Evolutionary conservation across 768 basidiomycete species (phyloP).

Genomic region (Dioszegia aurantiaca): DNA sequence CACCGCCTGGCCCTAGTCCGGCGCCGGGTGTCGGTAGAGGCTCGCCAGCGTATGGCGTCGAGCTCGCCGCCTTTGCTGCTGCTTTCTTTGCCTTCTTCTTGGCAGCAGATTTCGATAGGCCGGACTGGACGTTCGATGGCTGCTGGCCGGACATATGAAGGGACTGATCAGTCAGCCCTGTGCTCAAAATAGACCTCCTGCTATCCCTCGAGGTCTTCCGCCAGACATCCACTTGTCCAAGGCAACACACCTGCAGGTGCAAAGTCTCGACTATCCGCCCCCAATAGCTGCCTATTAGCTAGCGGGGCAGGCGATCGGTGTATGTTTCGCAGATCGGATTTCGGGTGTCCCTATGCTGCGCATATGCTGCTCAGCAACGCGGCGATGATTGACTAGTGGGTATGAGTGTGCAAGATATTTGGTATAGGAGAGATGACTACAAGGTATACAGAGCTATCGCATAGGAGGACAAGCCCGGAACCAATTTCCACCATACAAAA

Average conservation of each 20-base stretch:
- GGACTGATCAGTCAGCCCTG: background rate
- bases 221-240: too few species aligned
- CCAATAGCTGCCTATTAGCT: slow-evolving; percentile 1
- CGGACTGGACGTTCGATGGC: slow-evolving; percentile 23
- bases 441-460: background rate
- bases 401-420: background rate
- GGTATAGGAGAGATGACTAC: background rate
- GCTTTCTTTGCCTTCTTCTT: slow-evolving; percentile 48
- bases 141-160: slow-evolving; percentile 39
- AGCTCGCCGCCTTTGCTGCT: slow-evolving; percentile 18
- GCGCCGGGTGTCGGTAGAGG: background rate
- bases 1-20: background rate
- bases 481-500: slow-evolving; percentile 4
- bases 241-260: slow-evolving; percentile 3
- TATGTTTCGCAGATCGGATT: too few species aligned
- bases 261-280: slow-evolving; percentile 6
- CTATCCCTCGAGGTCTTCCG: too few species aligned
- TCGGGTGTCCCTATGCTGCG: too few species aligned
- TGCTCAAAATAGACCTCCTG: too few species aligned
- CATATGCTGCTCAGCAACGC: too few species aligned
- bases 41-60: background rate
- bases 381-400: background rate
- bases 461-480: background rate
- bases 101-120: slow-evolving; percentile 43
- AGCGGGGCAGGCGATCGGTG: slow-evolving; percentile 1